Evolutionary conservation across 2,329 filamentous ascomycete species (phyloP).

Genomic region (Colletotrichum costaricense): DNA sequence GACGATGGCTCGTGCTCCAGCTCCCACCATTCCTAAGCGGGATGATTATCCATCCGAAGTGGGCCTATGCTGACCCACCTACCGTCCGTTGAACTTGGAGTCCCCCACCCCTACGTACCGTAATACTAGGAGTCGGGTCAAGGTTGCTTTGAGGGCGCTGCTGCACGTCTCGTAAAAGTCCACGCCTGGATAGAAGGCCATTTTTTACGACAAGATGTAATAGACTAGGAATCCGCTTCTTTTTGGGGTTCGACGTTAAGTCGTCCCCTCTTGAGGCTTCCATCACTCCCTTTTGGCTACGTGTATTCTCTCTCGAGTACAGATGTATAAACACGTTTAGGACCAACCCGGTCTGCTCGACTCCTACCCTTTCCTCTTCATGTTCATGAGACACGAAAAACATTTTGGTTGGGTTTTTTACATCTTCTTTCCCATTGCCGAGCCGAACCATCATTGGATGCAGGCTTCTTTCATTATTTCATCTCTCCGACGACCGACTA

Average conservation of each 20-base stretch:
- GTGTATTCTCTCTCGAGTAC: neutral
- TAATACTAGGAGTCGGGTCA: neutral
- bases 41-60: slow-evolving; percentile 23
- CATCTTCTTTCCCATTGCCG: neutral
- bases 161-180: slow-evolving; percentile 20
- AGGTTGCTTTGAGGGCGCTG: neutral
- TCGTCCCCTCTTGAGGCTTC: neutral
- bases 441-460: neutral
- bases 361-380: neutral
- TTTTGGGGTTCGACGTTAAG: neutral
- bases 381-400: neutral
- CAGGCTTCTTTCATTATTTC: neutral
- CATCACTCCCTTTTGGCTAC: neutral
- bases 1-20: neutral
- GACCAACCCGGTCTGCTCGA: neutral
- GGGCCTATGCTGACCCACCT: slow-evolving; percentile 23
- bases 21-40: slow-evolving; percentile 10
- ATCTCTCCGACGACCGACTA: neutral
- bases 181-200: neutral
- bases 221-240: neutral
- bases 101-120: neutral
- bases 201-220: neutral
- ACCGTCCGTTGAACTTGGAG: slow-evolving; percentile 4
- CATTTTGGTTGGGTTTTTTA: neutral
- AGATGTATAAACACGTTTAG: neutral